These are phyloP conservation scores for Malassezia psittaci DNA, from an alignment of 1,284 basidiomycete species.

Conservation along the genomic window DNA sequence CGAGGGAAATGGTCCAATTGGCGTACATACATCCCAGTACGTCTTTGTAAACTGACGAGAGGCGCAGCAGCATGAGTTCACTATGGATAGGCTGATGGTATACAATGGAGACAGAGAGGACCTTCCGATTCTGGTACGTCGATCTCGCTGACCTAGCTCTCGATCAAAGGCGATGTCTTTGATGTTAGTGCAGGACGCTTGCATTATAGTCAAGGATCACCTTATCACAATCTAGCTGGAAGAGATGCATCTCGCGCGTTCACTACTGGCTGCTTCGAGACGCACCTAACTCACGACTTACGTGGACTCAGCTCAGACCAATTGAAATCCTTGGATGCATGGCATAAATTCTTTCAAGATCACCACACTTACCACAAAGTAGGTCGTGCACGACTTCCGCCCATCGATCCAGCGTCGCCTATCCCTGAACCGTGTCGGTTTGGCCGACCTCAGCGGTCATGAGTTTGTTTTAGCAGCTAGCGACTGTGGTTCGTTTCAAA, in stretches of 20 bases:
- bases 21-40: constrained; percentile 37
- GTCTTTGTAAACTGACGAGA: constrained; percentile 12
- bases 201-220: constrained; percentile 60
- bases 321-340: constrained; percentile 24
- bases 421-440: constrained; percentile 29
- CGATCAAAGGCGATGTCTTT: constrained; percentile 78
- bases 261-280: constrained; percentile 44
- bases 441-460: not conserved
- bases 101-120: constrained; percentile 58
- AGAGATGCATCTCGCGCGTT: constrained; percentile 42
- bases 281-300: constrained; percentile 41
- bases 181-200: constrained; percentile 68
- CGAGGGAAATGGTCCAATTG: constrained; percentile 36
- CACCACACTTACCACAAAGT: constrained; percentile 35
- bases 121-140: constrained; percentile 7
- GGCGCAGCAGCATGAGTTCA: constrained; percentile 57
- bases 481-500: too few relatives aligned
- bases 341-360: constrained; percentile 36
- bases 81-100: constrained; percentile 59
- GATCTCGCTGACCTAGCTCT: constrained; percentile 10
- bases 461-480: too few relatives aligned
- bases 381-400: constrained; percentile 28
- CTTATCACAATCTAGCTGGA: constrained; percentile 42
- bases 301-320: constrained; percentile 34
- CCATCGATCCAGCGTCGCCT: constrained; percentile 25